These are phyloP conservation scores for Crataegus laevigata DNA, from an alignment of 306 rosid species.

Conservation along the genomic window DNA sequence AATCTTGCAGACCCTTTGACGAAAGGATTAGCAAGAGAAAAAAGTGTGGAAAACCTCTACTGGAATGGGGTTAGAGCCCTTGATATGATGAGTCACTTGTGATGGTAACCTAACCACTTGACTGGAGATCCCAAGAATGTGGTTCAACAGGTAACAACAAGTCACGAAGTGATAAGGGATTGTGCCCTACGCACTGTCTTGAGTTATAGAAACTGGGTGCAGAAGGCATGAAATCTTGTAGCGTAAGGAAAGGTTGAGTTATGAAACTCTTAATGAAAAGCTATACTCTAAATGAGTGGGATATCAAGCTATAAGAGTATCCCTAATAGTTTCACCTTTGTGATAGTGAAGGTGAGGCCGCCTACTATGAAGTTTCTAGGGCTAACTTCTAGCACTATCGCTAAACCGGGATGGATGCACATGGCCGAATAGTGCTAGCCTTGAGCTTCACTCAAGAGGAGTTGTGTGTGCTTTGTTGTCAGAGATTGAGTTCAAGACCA, in stretches of 20 bases:
- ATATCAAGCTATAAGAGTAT: too few relatives aligned
- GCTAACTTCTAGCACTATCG: too few relatives aligned
- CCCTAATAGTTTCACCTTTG: background rate
- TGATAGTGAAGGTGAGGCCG: background rate
- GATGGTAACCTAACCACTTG: background rate
- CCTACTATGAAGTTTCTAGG: background rate
- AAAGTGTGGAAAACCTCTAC: too few relatives aligned
- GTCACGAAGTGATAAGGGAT: background rate
- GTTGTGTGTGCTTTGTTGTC: too few relatives aligned
- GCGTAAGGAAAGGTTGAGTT: background rate
- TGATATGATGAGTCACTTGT: background rate
- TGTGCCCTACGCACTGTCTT: too few relatives aligned
- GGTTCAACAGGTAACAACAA: background rate
- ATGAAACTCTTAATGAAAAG: background rate
- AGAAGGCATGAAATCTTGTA: background rate
- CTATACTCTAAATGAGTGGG: background rate
- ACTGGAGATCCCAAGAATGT: background rate
- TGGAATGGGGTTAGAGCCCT: background rate
- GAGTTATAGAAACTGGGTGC: too few relatives aligned
- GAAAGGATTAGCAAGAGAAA: too few relatives aligned
- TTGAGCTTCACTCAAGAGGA: too few relatives aligned
- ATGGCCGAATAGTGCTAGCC: too few relatives aligned
- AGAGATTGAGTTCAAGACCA: too few relatives aligned
- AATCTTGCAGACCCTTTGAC: too few relatives aligned
- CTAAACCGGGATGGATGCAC: too few relatives aligned